Conservation (phyloP, 108 stramenopile genomes). For the Asterionellopsis glacialis region DNA sequence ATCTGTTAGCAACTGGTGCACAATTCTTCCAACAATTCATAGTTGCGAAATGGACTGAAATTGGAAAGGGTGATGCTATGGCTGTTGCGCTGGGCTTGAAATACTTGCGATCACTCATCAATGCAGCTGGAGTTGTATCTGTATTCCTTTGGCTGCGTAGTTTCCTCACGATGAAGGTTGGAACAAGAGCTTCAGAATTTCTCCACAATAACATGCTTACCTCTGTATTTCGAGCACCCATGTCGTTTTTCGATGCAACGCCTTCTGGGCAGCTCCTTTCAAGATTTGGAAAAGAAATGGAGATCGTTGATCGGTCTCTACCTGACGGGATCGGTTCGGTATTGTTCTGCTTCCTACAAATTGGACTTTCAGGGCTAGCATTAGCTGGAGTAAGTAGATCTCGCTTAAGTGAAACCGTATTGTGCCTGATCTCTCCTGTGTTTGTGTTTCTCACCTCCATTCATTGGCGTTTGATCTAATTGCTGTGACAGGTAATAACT, state of each 20-base stretch:
- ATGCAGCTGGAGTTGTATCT: conserved; percentile 67
- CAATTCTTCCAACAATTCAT: conserved; percentile 81
- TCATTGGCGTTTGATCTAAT: too few species aligned
- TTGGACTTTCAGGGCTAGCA: conserved; percentile 47
- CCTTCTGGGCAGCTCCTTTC: conserved; percentile 87
- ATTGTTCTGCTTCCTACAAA: conserved; percentile 68
- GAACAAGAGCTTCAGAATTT: conserved; percentile 55
- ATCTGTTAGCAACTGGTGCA: conserved; percentile 61
- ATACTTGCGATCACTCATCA: conserved; percentile 53
- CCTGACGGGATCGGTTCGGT: conserved; percentile 68
- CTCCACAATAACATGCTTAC: conserved; percentile 63
- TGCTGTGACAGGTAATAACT: conserved; percentile 20
- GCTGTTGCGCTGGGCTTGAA: conserved; percentile 41
- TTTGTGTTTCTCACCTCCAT: too few species aligned
- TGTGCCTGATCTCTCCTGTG: too few species aligned
- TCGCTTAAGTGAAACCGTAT: too few species aligned
- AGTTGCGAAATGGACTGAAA: conserved; percentile 75
- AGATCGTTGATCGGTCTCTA: conserved; percentile 62
- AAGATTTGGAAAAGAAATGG: conserved; percentile 88
- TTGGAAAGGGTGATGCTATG: conserved; percentile 36
- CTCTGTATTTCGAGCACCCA: conserved; percentile 85
- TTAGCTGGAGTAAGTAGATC: conserved; percentile 36
- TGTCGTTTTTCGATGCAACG: conserved; percentile 90
- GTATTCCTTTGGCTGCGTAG: conserved; percentile 64
- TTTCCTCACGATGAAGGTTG: conserved; percentile 63